Percentiles rank a stretch among this genome's conserved stretches.
Conservation (phyloP, 129 eudicot genomes). For the Flaveria ramosissima region DNA sequence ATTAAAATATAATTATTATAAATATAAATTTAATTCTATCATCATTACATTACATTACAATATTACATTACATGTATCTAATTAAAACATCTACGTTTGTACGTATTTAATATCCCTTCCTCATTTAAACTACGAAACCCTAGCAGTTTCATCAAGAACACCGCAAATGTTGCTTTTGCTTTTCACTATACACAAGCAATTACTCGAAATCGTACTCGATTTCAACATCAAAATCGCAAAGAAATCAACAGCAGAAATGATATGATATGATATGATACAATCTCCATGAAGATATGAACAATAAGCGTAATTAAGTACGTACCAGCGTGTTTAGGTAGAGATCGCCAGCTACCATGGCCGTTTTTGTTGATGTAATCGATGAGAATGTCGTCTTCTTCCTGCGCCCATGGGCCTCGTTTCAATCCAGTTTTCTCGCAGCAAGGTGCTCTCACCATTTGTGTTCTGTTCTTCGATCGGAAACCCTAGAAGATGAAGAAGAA, state of each 20-base stretch:
- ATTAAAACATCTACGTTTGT: too few species aligned
- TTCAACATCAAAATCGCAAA: neutral
- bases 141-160: too few species aligned
- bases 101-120: too few species aligned
- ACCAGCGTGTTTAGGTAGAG: slow-evolving; percentile 92
- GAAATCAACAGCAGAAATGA: neutral
- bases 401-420: slow-evolving; percentile 86
- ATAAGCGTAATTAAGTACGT: neutral
- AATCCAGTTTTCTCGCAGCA: slow-evolving; percentile 81
- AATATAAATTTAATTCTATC: too few species aligned
- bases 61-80: too few species aligned
- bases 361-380: slow-evolving; percentile 51
- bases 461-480: neutral
- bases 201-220: neutral
- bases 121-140: too few species aligned
- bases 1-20: too few species aligned
- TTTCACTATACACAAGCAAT: neutral
- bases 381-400: slow-evolving; percentile 75
- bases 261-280: neutral
- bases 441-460: slow-evolving; percentile 66
- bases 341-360: slow-evolving; percentile 90
- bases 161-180: too few species aligned
- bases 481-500: slow-evolving; percentile 1
- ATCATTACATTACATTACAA: too few species aligned
- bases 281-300: neutral